Evolutionary conservation across 2,329 filamentous ascomycete genomes (phyloP).

Genomic region (Curvularia eragrostidis): DNA sequence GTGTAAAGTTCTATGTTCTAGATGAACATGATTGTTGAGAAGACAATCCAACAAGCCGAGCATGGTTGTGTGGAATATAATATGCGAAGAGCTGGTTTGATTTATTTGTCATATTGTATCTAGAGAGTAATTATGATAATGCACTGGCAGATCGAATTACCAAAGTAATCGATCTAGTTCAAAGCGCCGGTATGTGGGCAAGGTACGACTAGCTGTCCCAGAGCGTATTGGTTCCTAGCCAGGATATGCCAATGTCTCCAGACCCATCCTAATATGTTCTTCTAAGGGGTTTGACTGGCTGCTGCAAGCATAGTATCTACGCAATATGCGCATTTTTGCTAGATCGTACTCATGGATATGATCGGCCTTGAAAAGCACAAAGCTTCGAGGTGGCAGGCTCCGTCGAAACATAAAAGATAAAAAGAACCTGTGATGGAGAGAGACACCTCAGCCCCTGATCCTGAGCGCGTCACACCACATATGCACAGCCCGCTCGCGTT

Average conservation of each 20-base stretch:
- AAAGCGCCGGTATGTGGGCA: not conserved
- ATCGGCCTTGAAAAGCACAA: not conserved
- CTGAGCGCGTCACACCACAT: conserved; percentile 47
- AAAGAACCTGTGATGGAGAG: not conserved
- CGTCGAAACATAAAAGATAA: too few species aligned
- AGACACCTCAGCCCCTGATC: conserved; percentile 30
- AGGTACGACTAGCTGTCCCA: not conserved
- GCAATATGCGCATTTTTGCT: not conserved
- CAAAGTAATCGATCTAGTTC: not conserved
- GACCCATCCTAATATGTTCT: not conserved
- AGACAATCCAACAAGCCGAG: not conserved
- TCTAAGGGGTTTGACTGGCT: not conserved
- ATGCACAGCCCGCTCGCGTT: conserved; percentile 33
- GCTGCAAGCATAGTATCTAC: not conserved
- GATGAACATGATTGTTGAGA: too few species aligned
- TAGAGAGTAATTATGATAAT: not conserved
- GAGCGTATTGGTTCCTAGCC: not conserved
- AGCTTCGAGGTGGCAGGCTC: too few species aligned
- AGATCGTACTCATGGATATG: too few species aligned
- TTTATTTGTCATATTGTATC: not conserved
- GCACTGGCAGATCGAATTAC: not conserved
- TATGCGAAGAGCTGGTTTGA: not conserved
- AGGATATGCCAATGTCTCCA: not conserved
- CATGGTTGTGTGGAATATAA: not conserved
- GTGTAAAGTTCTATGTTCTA: too few species aligned